These are phyloP conservation scores for Cutaneotrichosporon sp. DNA, from an alignment of 1,284 basidiomycete genomes.

Conservation along the genomic window DNA sequence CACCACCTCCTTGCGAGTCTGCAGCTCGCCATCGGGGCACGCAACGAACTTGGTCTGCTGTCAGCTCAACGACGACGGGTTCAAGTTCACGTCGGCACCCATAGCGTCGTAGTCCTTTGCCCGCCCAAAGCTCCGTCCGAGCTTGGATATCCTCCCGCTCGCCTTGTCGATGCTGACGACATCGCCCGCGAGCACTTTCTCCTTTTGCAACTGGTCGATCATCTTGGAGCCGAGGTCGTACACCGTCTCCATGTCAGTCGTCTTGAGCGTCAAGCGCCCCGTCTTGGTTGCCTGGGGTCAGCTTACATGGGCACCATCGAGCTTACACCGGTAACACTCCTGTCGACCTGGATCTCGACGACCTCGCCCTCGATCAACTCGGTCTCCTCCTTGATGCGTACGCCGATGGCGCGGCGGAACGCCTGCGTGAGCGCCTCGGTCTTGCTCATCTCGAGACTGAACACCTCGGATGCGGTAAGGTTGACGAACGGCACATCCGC, in stretches of 20 bases:
- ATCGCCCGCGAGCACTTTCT: slow-evolving; percentile 95
- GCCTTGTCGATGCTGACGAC: slow-evolving; percentile 97
- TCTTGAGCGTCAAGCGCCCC: slow-evolving; percentile 95
- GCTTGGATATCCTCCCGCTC: slow-evolving; percentile 93
- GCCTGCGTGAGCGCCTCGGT: slow-evolving; percentile 97
- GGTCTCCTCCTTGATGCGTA: slow-evolving; percentile 95
- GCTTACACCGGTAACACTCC: slow-evolving; percentile 90
- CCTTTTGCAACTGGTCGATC: slow-evolving; percentile 95
- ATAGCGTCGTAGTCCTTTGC: slow-evolving; percentile 98
- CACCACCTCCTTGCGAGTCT: slow-evolving; percentile 93
- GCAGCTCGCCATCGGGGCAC: slow-evolving; percentile 96
- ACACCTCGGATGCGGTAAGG: slow-evolving; percentile 96
- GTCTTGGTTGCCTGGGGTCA: slow-evolving; percentile 80
- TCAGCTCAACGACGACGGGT: neutral
- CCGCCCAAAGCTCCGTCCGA: slow-evolving; percentile 90
- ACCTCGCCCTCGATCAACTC: slow-evolving; percentile 98
- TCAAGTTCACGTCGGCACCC: slow-evolving; percentile 84
- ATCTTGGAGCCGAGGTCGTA: slow-evolving; percentile 99
- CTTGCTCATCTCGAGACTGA: slow-evolving; percentile 96
- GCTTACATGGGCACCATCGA: neutral
- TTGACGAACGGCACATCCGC: slow-evolving; percentile 94
- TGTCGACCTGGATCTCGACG: slow-evolving; percentile 97
- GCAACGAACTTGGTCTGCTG: slow-evolving; percentile 91
- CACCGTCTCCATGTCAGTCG: slow-evolving; percentile 99
- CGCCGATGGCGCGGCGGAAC: slow-evolving; percentile 90